Base-by-base conservation (phyloP, 2,329 filamentous ascomycete species). In the Coniosporium tulheliwenetii region DNA sequence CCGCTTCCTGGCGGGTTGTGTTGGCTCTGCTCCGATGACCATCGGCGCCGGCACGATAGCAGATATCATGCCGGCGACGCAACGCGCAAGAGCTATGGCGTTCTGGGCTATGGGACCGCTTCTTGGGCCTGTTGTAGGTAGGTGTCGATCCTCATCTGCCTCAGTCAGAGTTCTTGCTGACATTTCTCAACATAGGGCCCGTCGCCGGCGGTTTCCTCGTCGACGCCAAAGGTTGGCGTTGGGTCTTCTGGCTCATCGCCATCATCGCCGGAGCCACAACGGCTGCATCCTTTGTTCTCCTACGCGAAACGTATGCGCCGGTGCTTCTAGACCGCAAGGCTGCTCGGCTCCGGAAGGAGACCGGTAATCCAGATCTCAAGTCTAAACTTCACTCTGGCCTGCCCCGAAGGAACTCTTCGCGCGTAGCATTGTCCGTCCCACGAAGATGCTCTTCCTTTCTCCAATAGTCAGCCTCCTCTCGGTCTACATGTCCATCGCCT, bases 221-320 rank as follows among this genome's bases (percentile, higher is more conserved):
- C 2, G 56, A 69, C 36, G 62, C 59, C 2, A 66, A 67, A 10
- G 67, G 68, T 8, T 72, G 69, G 69, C 59, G 68, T 10, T 73
- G 71, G 69, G 57, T 64, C 4, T 64, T 63, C 44, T 73, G 69
- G 69, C 61, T 75, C 37, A 61, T 69, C 16, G 57, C 73, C 39
- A 73, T 75, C 43, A 15, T 41, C 19, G 38, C 30, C 36, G 40
- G 47, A 10, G 51, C 56, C 19, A 41, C 48, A 4, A 41, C 41
- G 9, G 26, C 55, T 15, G 42, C 26, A 12, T 34, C 14, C 12
- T 13, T 51, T 19, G 10, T 62, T 13, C 49, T 64, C 38, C 51
- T 64, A 45, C 56, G 55, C 15, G 67, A 71, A 47, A 66, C 67
- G 0, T 64, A 66, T 36, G 58, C 62, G 1, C 53, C 56, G 30